Evolutionary conservation across 352 stramenopile species (phyloP), one percentile per base, ranked within the genome.

Genomic region (Globisporangium yorkense): DNA sequence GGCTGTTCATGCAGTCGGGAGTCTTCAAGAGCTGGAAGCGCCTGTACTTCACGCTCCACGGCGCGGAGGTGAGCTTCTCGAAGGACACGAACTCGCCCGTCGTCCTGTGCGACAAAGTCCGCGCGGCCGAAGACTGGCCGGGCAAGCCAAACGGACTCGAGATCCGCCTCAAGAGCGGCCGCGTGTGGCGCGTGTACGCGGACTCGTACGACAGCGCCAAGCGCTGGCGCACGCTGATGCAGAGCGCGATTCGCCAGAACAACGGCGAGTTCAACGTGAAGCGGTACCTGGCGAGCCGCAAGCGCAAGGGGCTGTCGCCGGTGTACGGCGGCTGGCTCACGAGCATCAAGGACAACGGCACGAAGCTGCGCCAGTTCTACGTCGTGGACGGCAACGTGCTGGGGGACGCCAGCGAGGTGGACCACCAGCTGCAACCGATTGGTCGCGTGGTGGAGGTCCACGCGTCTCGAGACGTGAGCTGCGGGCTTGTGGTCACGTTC

Each of bases 271-370:
- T 83, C 54, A 88, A 71, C 45, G 68, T 87, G 21, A 87, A 88
- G 56, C 80, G 77, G 31, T 92, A 92, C 58, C 51, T 92, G 13
- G 71, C 51, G 33, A 84, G 79, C 35, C 73, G 83, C 5, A 78
- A 79, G 39, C 74, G 78, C 56, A 92, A 91, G 59, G 80, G 85
- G 39, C 46, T 90, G 46, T 67, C 63, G 35, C 73, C 80, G 0
- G 78, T 93, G 41, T 92, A 85, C 57, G 83, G 81, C 50, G 85
- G 85, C 3, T 95, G 85, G 85, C 72, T 93, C 58, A 93, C 85
- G 48, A 71, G 75, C 27, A 57, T 80, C 37, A 66, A 74, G 15
- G 75, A 78, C 39, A 59, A 27, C 20, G 51, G 62, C 21, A 62
- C 54, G 4, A 67, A 68, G 41, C 57, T 92, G 20, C 80, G 85